phyloP scores from a whole-genome alignment of 2,329 filamentous ascomycete genomes.

The Aspergillus ibericus region DNA sequence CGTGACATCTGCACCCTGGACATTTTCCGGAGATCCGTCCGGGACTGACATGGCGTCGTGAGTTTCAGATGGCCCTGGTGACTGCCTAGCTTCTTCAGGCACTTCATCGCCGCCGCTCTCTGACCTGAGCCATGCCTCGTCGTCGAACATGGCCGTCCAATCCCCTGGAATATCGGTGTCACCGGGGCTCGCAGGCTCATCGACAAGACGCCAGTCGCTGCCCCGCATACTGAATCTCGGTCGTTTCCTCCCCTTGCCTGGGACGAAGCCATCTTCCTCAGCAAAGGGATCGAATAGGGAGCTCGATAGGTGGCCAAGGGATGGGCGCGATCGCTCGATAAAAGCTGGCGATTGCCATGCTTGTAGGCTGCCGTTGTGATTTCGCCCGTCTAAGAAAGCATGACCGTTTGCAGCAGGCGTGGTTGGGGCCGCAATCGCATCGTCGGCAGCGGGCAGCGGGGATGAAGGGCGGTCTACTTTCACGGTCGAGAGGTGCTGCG shows the following conservation, averaged over 20 bases:
- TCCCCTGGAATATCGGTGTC: slow-evolving; percentile 45
- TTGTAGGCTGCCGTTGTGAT: slow-evolving; percentile 39
- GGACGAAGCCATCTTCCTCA: slow-evolving; percentile 65
- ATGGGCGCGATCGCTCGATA: slow-evolving; percentile 68
- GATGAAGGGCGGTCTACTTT: slow-evolving; percentile 52
- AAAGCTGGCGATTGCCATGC: slow-evolving; percentile 80
- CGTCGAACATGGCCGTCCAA: slow-evolving; percentile 30
- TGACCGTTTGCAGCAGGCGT: slow-evolving; percentile 28
- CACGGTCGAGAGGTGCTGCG: slow-evolving; percentile 38
- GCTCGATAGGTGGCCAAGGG: slow-evolving; percentile 67
- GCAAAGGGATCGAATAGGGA: slow-evolving; percentile 64
- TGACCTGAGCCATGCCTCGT: slow-evolving; percentile 16
- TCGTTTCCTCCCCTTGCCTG: slow-evolving; percentile 65
- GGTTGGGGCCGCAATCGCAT: slow-evolving; percentile 20
- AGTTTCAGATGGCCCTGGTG: slow-evolving; percentile 14
- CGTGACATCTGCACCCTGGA: neutral
- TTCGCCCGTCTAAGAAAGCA: slow-evolving; percentile 9
- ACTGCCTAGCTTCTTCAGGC: neutral
- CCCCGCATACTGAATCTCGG: slow-evolving; percentile 67
- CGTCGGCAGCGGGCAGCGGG: slow-evolving; percentile 23
- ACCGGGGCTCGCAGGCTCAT: slow-evolving; percentile 68
- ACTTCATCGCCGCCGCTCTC: slow-evolving; percentile 14
- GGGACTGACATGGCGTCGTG: neutral
- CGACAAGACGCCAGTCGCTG: slow-evolving; percentile 71
- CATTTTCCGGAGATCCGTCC: slow-evolving; percentile 2